phyloP scores from a whole-genome alignment of 176 grass and related monocot genomes.

The Raddia distichophylla region DNA sequence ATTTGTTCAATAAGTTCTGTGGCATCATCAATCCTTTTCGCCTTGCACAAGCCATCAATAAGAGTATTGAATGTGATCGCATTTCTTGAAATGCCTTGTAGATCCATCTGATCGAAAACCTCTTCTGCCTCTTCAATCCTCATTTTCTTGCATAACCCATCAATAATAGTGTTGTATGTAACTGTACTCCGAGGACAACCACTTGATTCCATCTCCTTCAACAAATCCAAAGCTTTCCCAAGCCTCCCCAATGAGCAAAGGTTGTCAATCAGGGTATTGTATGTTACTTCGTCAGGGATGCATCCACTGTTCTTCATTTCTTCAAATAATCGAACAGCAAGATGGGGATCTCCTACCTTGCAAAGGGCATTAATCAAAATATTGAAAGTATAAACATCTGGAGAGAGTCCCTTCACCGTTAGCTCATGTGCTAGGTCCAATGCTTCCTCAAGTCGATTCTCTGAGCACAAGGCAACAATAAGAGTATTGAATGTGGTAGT shows the following conservation, averaged over 20 bases:
- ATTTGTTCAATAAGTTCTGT: slow-evolving; percentile 77
- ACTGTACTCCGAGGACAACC: slow-evolving; percentile 60
- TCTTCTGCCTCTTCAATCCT: slow-evolving; percentile 87
- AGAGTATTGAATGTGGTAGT: slow-evolving; percentile 80
- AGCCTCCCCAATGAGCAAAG: slow-evolving; percentile 67
- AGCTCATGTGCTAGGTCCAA: slow-evolving; percentile 72
- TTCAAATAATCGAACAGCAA: slow-evolving; percentile 78
- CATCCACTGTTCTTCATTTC: slow-evolving; percentile 91
- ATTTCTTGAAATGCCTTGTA: slow-evolving; percentile 72
- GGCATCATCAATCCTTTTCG: slow-evolving; percentile 72
- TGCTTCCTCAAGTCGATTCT: slow-evolving; percentile 80
- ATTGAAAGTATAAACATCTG: slow-evolving; percentile 88
- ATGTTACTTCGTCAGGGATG: slow-evolving; percentile 76
- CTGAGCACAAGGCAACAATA: slow-evolving; percentile 63
- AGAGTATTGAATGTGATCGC: slow-evolving; percentile 74
- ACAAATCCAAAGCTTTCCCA: slow-evolving; percentile 70
- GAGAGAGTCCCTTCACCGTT: slow-evolving; percentile 70
- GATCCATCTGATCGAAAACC: slow-evolving; percentile 90
- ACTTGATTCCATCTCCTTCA: slow-evolving; percentile 88
- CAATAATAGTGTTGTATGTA: slow-evolving; percentile 85
- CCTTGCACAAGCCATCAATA: slow-evolving; percentile 83
- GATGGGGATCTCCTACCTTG: slow-evolving; percentile 66
- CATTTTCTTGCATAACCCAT: slow-evolving; percentile 83
- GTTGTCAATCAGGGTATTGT: slow-evolving; percentile 80
- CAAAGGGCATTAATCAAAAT: slow-evolving; percentile 78